Conservation (phyloP, 495 filamentous ascomycete genomes). For the Lichenothelia convexa region DNA sequence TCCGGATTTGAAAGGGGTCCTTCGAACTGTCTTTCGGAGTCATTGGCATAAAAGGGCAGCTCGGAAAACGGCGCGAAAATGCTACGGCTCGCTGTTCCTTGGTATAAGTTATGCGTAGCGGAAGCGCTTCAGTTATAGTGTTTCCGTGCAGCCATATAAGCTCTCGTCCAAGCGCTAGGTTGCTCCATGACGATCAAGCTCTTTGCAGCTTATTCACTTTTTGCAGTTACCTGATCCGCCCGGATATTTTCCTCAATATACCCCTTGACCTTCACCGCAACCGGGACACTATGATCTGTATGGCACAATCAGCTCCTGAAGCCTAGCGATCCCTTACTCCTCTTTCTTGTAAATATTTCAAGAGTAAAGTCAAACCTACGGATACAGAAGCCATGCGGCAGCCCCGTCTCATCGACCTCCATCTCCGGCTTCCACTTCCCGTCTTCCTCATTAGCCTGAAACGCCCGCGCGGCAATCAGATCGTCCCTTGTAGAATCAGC, state of each 20-base stretch:
- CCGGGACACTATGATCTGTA: conserved; percentile 10
- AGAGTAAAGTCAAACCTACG: conserved; percentile 40
- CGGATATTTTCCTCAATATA: conserved; percentile 40
- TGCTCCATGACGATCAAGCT: too few relatives aligned
- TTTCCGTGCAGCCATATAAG: too few relatives aligned
- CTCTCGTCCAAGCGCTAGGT: too few relatives aligned
- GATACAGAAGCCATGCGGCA: conserved; percentile 73
- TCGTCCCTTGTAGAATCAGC: conserved; percentile 54
- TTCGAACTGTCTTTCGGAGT: too few relatives aligned
- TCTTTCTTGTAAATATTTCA: background rate
- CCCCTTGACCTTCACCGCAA: conserved; percentile 37
- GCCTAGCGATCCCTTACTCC: background rate
- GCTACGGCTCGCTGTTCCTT: too few relatives aligned
- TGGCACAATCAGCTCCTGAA: background rate
- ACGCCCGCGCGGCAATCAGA: conserved; percentile 39
- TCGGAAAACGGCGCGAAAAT: too few relatives aligned
- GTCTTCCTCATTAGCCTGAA: conserved; percentile 6
- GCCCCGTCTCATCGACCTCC: conserved; percentile 49
- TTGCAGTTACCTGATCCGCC: background rate
- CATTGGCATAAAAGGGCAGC: too few relatives aligned
- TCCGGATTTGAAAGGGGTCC: too few relatives aligned
- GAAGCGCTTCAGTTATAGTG: too few relatives aligned
- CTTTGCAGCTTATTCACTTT: too few relatives aligned
- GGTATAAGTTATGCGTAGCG: too few relatives aligned
- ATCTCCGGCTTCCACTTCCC: conserved; percentile 41